Evolutionary conservation across 1,284 basidiomycete species (phyloP).

Genomic region (Tetrapyrgos nigripes): DNA sequence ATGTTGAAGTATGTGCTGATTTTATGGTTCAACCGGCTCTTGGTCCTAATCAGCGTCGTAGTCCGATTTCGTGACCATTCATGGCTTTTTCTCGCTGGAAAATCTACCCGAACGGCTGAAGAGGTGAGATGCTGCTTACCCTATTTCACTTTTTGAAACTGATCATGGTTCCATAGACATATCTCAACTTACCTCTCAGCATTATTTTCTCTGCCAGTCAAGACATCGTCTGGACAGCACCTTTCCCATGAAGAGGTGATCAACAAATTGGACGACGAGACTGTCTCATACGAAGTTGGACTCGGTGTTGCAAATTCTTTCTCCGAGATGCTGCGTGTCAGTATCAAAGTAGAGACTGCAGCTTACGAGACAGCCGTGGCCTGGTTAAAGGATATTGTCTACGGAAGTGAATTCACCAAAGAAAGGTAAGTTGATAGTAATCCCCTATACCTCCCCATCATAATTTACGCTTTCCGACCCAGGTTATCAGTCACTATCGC

Average conservation of each 20-base stretch:
- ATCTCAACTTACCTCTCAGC: slow-evolving; percentile 85
- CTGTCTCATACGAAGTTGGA: slow-evolving; percentile 84
- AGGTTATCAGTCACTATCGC: slow-evolving; percentile 88
- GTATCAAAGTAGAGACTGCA: slow-evolving; percentile 83
- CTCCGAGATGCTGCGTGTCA: slow-evolving; percentile 78
- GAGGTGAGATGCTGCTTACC: slow-evolving; percentile 59
- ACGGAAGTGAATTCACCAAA: slow-evolving; percentile 81
- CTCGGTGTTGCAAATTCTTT: slow-evolving; percentile 79
- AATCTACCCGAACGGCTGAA: slow-evolving; percentile 76
- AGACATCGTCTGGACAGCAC: slow-evolving; percentile 69
- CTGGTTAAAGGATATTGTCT: slow-evolving; percentile 93
- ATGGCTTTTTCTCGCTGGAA: slow-evolving; percentile 80
- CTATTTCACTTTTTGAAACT: slow-evolving; percentile 8
- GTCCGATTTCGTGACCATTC: slow-evolving; percentile 92
- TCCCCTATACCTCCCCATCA: not conserved
- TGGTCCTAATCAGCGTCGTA: slow-evolving; percentile 35
- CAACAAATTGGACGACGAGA: slow-evolving; percentile 89
- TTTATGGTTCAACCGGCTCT: not conserved
- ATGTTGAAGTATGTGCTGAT: slow-evolving; percentile 68
- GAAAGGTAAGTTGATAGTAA: slow-evolving; percentile 65
- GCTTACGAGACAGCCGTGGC: slow-evolving; percentile 85
- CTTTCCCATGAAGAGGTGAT: slow-evolving; percentile 92
- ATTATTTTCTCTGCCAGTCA: slow-evolving; percentile 92
- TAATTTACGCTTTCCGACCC: slow-evolving; percentile 8
- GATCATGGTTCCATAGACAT: slow-evolving; percentile 53